Evolutionary conservation across 345 rosid genomes (phyloP).

Genomic region (Gossypium australe): DNA sequence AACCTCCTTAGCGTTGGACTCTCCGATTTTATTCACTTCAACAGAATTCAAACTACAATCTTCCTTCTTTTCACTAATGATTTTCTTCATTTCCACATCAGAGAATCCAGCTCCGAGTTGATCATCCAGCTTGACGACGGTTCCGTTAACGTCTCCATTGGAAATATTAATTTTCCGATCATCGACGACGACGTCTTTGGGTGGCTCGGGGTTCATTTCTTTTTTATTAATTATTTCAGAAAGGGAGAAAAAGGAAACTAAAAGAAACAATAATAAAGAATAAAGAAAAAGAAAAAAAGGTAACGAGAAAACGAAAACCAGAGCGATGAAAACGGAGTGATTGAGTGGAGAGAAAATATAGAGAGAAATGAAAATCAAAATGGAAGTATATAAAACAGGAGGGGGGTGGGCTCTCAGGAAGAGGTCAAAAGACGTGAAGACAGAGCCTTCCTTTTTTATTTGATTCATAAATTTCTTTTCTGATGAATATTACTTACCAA

Average conservation of each 20-base stretch:
- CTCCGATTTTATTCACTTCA: not conserved
- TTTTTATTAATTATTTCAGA: not conserved
- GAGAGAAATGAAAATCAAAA: not conserved
- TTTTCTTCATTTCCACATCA: not conserved
- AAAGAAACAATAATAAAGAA: not conserved
- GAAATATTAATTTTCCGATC: not conserved
- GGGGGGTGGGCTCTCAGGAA: not conserved
- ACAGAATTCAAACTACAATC: not conserved
- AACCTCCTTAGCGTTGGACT: conserved; percentile 6
- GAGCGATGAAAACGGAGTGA: conserved; percentile 14
- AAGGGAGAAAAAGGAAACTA: not conserved
- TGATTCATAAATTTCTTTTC: not conserved
- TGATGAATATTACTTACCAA: not conserved
- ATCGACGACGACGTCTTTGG: not conserved
- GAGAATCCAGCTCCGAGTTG: not conserved
- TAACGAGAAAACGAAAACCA: not conserved
- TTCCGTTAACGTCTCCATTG: not conserved
- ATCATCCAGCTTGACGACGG: not conserved
- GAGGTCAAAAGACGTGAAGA: conserved; percentile 3
- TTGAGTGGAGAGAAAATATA: not conserved
- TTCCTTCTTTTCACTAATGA: not conserved
- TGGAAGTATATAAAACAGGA: not conserved
- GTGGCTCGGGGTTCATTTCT: not conserved
- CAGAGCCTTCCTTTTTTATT: not conserved
- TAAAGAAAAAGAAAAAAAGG: not conserved